phyloP scores from a whole-genome alignment of 148 eudicot species.

The Drosera capensis region DNA sequence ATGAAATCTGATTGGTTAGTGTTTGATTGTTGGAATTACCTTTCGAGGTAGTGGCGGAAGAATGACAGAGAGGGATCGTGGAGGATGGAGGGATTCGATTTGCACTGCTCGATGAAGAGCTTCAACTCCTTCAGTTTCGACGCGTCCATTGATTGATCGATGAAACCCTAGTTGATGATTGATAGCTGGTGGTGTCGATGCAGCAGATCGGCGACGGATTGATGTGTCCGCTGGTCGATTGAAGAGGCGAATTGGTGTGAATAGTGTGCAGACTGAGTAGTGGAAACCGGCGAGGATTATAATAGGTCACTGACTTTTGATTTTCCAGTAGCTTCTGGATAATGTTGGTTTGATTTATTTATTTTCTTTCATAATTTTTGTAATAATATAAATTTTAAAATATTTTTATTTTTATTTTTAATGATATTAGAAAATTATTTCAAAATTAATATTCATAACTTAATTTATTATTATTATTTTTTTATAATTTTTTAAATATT shows the following conservation, averaged over 20 bases:
- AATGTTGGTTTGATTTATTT: neutral
- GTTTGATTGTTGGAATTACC: conserved; percentile 14
- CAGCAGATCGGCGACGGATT: too few relatives aligned
- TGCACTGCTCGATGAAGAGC: conserved; percentile 49
- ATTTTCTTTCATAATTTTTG: too few relatives aligned
- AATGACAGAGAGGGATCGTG: conserved; percentile 66
- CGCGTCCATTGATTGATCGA: conserved; percentile 38
- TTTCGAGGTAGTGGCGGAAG: conserved; percentile 65
- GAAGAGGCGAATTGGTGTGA: neutral
- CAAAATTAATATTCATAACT: too few relatives aligned
- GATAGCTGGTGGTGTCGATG: too few relatives aligned
- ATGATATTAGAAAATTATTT: too few relatives aligned
- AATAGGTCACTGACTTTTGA: neutral
- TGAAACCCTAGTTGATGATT: neutral
- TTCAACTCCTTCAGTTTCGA: conserved; percentile 36
- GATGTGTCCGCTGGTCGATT: neutral
- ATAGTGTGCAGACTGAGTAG: neutral
- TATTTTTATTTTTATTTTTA: too few relatives aligned
- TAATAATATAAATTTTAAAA: too few relatives aligned
- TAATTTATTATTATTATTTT: too few relatives aligned
- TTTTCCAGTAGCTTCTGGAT: neutral
- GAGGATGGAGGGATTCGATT: conserved; percentile 49
- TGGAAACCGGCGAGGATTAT: conserved; percentile 3
- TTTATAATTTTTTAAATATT: too few relatives aligned
- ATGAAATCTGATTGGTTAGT: neutral